Base-by-base conservation (phyloP, 2,329 filamentous ascomycete species). In the Emericellopsis cladophorae region DNA sequence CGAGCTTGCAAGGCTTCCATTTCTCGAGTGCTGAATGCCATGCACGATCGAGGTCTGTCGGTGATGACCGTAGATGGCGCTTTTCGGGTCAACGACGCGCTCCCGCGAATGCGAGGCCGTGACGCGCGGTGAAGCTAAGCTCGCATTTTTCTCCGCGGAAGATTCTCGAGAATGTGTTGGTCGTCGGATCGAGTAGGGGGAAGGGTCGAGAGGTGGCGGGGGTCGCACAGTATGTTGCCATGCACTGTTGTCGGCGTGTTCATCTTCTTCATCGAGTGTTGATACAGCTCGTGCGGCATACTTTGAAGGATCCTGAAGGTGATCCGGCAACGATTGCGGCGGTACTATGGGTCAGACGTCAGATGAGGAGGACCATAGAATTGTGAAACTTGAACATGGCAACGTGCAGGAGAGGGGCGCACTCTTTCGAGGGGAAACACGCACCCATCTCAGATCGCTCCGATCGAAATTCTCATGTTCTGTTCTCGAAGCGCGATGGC, bases 21-120 rank as follows among this genome's bases (percentile, higher is more conserved):
- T 94, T 62, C 90, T 72, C 52, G 76, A 76, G 75, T 98, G 92
- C 59, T 95, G 89, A 50, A 94, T 81, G 54, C 92, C 90, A 76
- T 96, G 86, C 43, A 96, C 89, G 51, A 96, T 95, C 38, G 90
- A 96, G 1, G 90, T 94, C 65, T 98, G 88, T 42, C 92, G 81
- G 63, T 96, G 88, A 60, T 98, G 89, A 44, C 85, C 86, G 68
- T 96, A 79, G 21, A 67, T 54, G 33, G 64, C 64, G 35, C 62
- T 60, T 54, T 78, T 79, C 37, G 67, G 49, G 35, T 79, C 76
- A 44, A 70, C 60, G n/a, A 66, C 55, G 48, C 72, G 67, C 50
- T 76, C 73, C 45, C 69, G 66, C 42, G 63, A 54, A 31, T 68
- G 66, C 43, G 63, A 54, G 31, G 58, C 53, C 49, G 67, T 66